phyloP scores from a whole-genome alignment of 2,329 filamentous ascomycete species.

The Pyricularia sp. region DNA sequence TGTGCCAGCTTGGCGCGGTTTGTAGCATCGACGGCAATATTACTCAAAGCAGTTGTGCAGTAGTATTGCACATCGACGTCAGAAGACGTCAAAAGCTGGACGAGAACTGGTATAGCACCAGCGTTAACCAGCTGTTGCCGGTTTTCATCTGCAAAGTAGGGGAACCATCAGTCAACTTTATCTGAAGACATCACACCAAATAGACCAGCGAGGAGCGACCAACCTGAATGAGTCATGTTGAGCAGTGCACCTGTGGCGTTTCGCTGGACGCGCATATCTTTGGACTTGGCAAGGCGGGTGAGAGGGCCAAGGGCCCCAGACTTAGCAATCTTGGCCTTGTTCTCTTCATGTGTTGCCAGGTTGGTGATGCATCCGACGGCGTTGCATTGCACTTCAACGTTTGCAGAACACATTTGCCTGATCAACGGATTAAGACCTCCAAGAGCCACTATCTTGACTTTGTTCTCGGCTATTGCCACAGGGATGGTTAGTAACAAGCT shows the following conservation, averaged over 20 bases:
- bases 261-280: conserved; percentile 96
- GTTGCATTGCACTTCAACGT: conserved; percentile 98
- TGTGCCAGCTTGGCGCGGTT: conserved; percentile 88
- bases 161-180: conserved; percentile 14
- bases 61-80: conserved; percentile 99
- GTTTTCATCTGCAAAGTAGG: conserved; percentile 66
- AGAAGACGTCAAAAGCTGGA: conserved; percentile 82
- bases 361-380: conserved; percentile 99
- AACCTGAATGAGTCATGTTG: conserved; percentile 99
- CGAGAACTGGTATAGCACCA: conserved; percentile 93
- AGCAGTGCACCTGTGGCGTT: conserved; percentile 93
- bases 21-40: conserved; percentile 88
- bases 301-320: conserved; percentile 88
- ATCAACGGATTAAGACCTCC: conserved; percentile 87
- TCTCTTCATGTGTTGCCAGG: conserved; percentile 94
- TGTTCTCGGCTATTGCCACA: conserved; percentile 76
- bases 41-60: conserved; percentile 95
- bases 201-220: conserved; percentile 14
- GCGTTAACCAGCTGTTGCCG: conserved; percentile 95
- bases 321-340: conserved; percentile 96
- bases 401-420: conserved; percentile 94
- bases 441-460: conserved; percentile 88
- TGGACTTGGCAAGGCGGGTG: conserved; percentile 88
- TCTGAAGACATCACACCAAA: neutral
- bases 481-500: conserved; percentile 27